Evolutionary conservation across 164 flowering plant species (phyloP).

Genomic region (Dillenia turbinata): DNA sequence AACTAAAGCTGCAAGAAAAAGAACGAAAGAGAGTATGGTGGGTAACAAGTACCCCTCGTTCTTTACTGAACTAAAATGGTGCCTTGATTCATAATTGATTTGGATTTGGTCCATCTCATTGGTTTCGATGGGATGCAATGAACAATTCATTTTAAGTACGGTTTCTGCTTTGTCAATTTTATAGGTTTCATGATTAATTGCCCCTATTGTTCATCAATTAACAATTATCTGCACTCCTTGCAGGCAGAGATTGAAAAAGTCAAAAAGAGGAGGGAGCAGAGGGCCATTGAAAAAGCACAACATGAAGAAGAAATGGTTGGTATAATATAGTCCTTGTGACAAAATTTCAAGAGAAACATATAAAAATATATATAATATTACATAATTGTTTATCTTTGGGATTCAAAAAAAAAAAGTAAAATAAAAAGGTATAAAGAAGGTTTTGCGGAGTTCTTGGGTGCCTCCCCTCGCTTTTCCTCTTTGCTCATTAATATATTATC

Average conservation of each 20-base stretch:
- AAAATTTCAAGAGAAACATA: too few relatives aligned
- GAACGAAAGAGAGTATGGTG: constrained; percentile 86
- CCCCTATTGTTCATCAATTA: background rate
- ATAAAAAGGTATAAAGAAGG: too few relatives aligned
- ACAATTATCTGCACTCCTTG: constrained; percentile 8
- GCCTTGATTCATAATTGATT: background rate
- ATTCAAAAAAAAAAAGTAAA: too few relatives aligned
- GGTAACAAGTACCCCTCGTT: background rate
- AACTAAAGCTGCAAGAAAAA: constrained; percentile 67
- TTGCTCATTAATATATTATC: too few relatives aligned
- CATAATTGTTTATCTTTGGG: too few relatives aligned
- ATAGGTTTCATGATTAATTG: background rate
- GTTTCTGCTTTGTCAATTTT: background rate
- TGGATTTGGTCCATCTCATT: background rate
- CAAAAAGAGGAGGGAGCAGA: constrained; percentile 91
- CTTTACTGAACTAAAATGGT: background rate
- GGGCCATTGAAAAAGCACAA: constrained; percentile 91
- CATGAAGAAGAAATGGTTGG: constrained; percentile 96
- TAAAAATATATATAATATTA: too few relatives aligned
- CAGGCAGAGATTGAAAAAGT: constrained; percentile 95
- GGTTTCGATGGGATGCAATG: too few relatives aligned
- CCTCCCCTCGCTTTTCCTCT: too few relatives aligned
- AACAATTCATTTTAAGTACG: background rate
- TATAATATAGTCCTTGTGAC: background rate
- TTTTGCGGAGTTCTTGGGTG: too few relatives aligned